Base-by-base conservation (phyloP, 768 basidiomycete genomes). In the Peribolospora kevripleyi region DNA sequence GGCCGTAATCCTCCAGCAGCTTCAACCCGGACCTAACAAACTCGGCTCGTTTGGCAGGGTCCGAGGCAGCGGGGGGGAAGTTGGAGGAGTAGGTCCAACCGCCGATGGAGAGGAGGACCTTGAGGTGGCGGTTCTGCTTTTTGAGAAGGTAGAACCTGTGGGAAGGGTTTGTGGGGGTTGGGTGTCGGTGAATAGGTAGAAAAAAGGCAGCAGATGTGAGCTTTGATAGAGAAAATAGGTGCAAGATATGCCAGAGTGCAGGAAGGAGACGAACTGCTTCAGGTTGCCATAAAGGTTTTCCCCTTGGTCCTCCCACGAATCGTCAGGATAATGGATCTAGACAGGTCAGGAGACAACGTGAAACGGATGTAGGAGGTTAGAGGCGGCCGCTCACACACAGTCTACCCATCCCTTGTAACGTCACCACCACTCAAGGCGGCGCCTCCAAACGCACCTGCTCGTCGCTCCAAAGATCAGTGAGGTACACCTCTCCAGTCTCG, bases 381-480 rank as follows among this genome's bases (percentile, higher is more conserved):
- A 25, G 25, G 25, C 25, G 25, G 25, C 25, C 25, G 25, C 25
- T 25, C 25, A 14, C 54, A 41, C 39, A 42, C 41, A 14, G 49
- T 49, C 39, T 41, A 37, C 10, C 25, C 10, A 48, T 4, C 39
- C 7, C 41, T 40, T 8, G 40, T 13, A 6, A 48, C 10, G 13
- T 4, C 1, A 8, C n/a, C n/a, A 25, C 36, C 49, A 56, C 25
- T 11, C 36, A 25, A 37, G 25, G 42, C 14, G 14, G 39, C 8
- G 41, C 4, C 41, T 6, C 4, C 25, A 7, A 42, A 57, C 65
- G 50, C 58, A 69, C 67, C 61, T 71, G 86, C 63, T 90, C 77
- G 71, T 98, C 93, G 0, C 88, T 81, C 91, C 91, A 97, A 2
- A 72, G 66, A 62, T 98, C 93, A 43, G 86, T 90, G 53, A 97